Evolutionary conservation across 2,329 filamentous ascomycete genomes (phyloP).

Genomic region (Zalaria obscura): DNA sequence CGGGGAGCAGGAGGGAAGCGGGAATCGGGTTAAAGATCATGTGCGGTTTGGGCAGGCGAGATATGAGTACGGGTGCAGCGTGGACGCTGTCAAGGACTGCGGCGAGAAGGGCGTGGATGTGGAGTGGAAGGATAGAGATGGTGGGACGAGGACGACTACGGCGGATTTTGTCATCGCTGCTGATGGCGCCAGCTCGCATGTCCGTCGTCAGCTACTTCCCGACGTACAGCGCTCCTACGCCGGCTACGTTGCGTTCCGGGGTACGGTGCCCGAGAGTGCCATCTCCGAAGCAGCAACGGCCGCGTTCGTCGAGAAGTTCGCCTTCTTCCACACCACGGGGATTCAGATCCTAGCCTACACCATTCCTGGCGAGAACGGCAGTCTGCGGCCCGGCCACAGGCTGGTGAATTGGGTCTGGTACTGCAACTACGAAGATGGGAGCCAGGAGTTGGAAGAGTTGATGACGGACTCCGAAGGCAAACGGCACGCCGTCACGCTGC

Average conservation of each 20-base stretch:
- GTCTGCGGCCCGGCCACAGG: slow-evolving; percentile 22
- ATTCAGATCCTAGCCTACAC: slow-evolving; percentile 27
- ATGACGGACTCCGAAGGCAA: slow-evolving; percentile 30
- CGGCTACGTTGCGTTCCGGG: slow-evolving; percentile 18
- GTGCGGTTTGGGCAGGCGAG: slow-evolving; percentile 3
- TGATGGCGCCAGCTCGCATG: slow-evolving; percentile 22
- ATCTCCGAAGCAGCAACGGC: slow-evolving; percentile 17
- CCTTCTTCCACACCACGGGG: slow-evolving; percentile 24
- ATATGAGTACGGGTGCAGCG: slow-evolving; percentile 17
- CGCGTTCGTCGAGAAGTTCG: slow-evolving; percentile 23
- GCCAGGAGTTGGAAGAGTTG: slow-evolving; percentile 23
- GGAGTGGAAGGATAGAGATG: slow-evolving; percentile 12
- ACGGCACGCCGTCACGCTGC: slow-evolving; percentile 28
- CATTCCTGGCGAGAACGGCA: slow-evolving; percentile 30
- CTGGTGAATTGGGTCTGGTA: slow-evolving; percentile 37
- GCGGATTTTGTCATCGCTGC: slow-evolving; percentile 29
- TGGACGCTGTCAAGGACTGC: slow-evolving; percentile 11
- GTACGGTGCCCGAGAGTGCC: slow-evolving; percentile 17
- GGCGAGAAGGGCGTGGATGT: slow-evolving; percentile 10
- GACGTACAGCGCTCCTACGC: slow-evolving; percentile 15
- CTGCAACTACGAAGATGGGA: slow-evolving; percentile 25
- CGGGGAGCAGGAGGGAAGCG: neutral
- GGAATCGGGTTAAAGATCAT: neutral
- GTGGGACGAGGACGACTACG: slow-evolving; percentile 8
- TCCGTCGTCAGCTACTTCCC: slow-evolving; percentile 13